Base-by-base conservation (phyloP, 495 filamentous ascomycete species). In the Poronia punctata region DNA sequence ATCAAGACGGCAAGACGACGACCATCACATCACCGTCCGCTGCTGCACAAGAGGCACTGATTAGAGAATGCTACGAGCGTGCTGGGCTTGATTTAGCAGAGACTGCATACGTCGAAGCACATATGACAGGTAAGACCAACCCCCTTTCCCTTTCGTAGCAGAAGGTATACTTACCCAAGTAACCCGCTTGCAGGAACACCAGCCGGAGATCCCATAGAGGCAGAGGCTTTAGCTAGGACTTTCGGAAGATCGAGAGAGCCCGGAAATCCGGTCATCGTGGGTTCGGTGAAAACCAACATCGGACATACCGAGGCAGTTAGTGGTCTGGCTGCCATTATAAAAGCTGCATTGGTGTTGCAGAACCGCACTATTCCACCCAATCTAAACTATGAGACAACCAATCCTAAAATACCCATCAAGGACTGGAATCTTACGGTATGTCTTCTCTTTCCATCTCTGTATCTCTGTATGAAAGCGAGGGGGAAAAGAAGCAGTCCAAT, bases 321-420 rank as follows among this genome's bases (percentile, higher is more conserved):
- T 37, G 78, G 78, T 11, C 57, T 82, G 14, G 63, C 73, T 0
- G 72, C 68, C 1, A 47, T 82, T 7, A 74, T 82, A 41, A 82
- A 82, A 40, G 62, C 67, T 0, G 54, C 65, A 12, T 41, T 79
- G 25, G 72, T 73, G 61, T 52, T 82, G 14, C 73, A 82, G 39
- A 66, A 68, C 44, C 68, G 67, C n/a, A 64, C 68, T 54, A 64
- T 75, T 39, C 43, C 64, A 11, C 66, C 71, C 8, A 70, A 67
- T 40, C 45, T 74, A n/a, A 64, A 70, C 18, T 71, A 80, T 32
- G 65, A 74, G 15, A 31, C 48, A 12, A 50, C 45, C 1, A 66
- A 67, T 39, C 45, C 59, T 10, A 62, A 58, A 22, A 71, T 74
- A 24, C 67, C 64, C 6, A 59, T 71, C 31, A 35, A 57, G 5